phyloP scores from a whole-genome alignment of 2,329 filamentous ascomycete genomes.

The Colletotrichum agaves region DNA sequence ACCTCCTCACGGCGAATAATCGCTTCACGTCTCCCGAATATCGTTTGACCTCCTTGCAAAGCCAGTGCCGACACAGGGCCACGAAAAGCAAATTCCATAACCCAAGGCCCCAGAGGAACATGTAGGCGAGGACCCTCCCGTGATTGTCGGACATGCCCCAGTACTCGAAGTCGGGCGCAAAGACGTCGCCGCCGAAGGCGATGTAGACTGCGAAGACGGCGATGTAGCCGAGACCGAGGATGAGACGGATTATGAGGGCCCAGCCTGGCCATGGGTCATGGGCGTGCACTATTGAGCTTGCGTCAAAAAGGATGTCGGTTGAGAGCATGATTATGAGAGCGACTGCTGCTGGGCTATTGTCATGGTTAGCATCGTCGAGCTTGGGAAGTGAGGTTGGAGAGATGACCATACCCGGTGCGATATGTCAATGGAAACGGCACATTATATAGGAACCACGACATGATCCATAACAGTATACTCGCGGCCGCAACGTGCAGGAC shows the following conservation, averaged over 20 bases:
- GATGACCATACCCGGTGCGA: constrained; percentile 27
- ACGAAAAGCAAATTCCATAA: constrained; percentile 33
- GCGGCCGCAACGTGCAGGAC: constrained; percentile 46
- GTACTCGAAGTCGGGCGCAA: constrained; percentile 49
- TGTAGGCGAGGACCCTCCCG: constrained; percentile 47
- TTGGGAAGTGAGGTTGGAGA: not conserved
- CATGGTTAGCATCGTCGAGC: not conserved
- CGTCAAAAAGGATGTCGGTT: constrained; percentile 50
- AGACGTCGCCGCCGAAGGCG: constrained; percentile 48
- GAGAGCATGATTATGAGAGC: constrained; percentile 46
- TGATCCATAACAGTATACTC: constrained; percentile 46
- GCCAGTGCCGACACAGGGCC: constrained; percentile 25
- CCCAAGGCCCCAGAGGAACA: constrained; percentile 47
- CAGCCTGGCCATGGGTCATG: constrained; percentile 46
- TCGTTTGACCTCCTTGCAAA: constrained; percentile 17
- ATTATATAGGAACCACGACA: constrained; percentile 47
- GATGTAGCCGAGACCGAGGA: constrained; percentile 48
- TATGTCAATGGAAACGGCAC: constrained; percentile 39
- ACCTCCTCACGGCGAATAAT: not conserved
- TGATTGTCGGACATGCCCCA: constrained; percentile 47
- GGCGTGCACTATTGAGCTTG: constrained; percentile 47
- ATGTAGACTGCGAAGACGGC: constrained; percentile 50
- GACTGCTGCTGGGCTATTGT: constrained; percentile 44
- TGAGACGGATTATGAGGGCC: constrained; percentile 46
- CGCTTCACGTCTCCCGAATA: constrained; percentile 3